Conservation (phyloP, 176 grass and related monocot genomes). For the Musa schizocarpa region DNA sequence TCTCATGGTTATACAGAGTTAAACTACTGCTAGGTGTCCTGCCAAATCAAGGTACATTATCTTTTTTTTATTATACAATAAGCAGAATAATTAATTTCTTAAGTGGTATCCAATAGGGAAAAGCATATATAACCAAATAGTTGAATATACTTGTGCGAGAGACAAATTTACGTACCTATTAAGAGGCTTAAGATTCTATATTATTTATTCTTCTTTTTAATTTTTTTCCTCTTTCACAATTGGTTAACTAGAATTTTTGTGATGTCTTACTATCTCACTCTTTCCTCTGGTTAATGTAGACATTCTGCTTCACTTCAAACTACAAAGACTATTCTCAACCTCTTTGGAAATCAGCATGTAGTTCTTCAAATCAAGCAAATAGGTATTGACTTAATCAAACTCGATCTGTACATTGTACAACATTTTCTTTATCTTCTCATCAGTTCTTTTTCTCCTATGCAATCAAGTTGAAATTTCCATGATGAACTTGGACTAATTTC, state of each 20-base stretch:
- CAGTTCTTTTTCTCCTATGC: background rate
- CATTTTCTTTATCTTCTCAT: background rate
- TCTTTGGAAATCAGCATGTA: background rate
- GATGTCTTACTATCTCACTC: background rate
- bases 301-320: background rate
- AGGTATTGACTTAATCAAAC: background rate
- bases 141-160: background rate
- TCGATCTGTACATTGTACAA: too few relatives aligned
- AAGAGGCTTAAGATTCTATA: too few relatives aligned
- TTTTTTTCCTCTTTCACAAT: too few relatives aligned
- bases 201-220: too few relatives aligned
- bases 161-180: too few relatives aligned
- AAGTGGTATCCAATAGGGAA: background rate
- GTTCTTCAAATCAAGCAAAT: background rate
- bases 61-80: background rate
- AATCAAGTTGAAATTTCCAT: background rate
- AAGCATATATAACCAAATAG: too few relatives aligned
- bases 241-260: background rate
- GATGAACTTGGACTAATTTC: background rate
- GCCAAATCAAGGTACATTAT: background rate
- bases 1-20: slow-evolving; percentile 67
- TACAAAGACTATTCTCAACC: background rate
- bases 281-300: background rate
- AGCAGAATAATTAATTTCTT: background rate
- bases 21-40: slow-evolving; percentile 49